Conservation (phyloP, 768 basidiomycete genomes). For the Leccinellum rugosiceps region DNA sequence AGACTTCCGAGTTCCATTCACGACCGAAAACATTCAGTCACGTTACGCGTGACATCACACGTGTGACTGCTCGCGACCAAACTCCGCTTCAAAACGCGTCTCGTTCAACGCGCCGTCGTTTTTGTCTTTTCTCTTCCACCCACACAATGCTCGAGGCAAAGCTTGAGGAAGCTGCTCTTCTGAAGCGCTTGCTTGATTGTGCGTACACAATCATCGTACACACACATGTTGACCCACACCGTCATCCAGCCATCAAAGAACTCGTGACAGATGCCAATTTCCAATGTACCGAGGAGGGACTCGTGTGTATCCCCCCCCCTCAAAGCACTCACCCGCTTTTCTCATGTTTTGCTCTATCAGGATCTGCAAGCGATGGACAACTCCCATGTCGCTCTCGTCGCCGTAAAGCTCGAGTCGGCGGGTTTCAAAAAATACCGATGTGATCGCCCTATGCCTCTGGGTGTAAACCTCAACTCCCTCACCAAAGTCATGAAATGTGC, state of each 20-base stretch:
- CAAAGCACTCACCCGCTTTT: background rate
- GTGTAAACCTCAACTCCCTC: conserved; percentile 81
- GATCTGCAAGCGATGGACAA: conserved; percentile 99
- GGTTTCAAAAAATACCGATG: conserved; percentile 91
- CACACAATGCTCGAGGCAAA: conserved; percentile 84
- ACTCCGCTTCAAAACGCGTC: conserved; percentile 39
- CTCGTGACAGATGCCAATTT: conserved; percentile 98
- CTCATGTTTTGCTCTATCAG: conserved; percentile 30
- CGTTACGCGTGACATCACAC: conserved; percentile 25
- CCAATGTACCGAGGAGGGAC: conserved; percentile 93
- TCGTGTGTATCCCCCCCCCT: conserved; percentile 46
- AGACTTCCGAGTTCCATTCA: background rate
- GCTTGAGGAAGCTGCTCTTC: conserved; percentile 77
- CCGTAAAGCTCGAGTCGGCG: conserved; percentile 72
- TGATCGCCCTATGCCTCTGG: conserved; percentile 91
- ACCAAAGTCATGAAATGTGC: conserved; percentile 97
- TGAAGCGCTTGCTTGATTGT: conserved; percentile 96
- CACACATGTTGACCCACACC: background rate
- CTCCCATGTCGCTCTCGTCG: conserved; percentile 96
- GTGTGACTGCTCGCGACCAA: conserved; percentile 30
- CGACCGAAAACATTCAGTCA: conserved; percentile 16
- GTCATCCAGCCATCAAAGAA: conserved; percentile 83
- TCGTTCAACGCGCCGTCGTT: conserved; percentile 17
- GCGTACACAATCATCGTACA: conserved; percentile 20
- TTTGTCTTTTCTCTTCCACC: background rate